Conservation (phyloP, 2,329 filamentous ascomycete genomes). For the Cyphellophora europaea region DNA sequence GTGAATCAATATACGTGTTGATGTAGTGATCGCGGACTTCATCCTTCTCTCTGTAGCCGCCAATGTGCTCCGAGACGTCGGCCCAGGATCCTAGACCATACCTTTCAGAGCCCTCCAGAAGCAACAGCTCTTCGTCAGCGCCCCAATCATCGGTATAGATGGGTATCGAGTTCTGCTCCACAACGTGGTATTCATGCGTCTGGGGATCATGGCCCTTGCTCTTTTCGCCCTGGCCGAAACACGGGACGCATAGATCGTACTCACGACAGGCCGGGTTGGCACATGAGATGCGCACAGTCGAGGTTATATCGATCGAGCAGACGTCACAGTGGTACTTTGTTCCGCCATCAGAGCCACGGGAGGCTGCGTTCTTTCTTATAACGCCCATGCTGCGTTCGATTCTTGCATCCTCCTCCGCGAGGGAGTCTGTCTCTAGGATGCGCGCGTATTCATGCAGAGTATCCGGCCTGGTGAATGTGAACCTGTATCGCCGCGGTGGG, state of each 20-base stretch:
- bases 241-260: slow-evolving; percentile 93
- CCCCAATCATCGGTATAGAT: slow-evolving; percentile 95
- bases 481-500: background rate
- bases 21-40: slow-evolving; percentile 95
- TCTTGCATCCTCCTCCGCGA: slow-evolving; percentile 30
- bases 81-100: slow-evolving; percentile 97
- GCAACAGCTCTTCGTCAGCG: slow-evolving; percentile 87
- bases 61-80: slow-evolving; percentile 96
- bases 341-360: slow-evolving; percentile 73
- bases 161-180: slow-evolving; percentile 96
- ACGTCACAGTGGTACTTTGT: slow-evolving; percentile 97
- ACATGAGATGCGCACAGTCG: slow-evolving; percentile 92
- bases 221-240: slow-evolving; percentile 73
- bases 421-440: slow-evolving; percentile 22
- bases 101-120: slow-evolving; percentile 89
- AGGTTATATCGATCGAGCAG: slow-evolving; percentile 93
- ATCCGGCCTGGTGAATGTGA: background rate
- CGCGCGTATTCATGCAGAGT: slow-evolving; percentile 9
- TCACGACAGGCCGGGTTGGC: slow-evolving; percentile 76
- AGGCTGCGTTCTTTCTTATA: slow-evolving; percentile 89
- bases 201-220: slow-evolving; percentile 79
- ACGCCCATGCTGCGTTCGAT: slow-evolving; percentile 61
- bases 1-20: slow-evolving; percentile 73
- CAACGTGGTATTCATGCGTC: slow-evolving; percentile 82
- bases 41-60: slow-evolving; percentile 86